Conservation (phyloP, 495 filamentous ascomycete species). For the Lepraria neglecta region DNA sequence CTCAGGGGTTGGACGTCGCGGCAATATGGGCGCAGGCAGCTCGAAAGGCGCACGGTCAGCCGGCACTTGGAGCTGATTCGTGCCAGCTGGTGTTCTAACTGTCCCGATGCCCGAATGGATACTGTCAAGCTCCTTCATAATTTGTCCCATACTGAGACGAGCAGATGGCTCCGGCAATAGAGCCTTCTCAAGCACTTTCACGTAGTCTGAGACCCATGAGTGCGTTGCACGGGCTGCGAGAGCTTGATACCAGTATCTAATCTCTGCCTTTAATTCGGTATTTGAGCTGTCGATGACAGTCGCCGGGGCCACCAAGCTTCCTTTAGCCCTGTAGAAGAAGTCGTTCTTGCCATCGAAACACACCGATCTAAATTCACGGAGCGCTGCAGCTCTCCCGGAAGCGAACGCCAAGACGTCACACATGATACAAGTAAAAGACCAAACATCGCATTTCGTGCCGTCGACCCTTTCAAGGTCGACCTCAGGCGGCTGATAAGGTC, state of each 20-base stretch:
- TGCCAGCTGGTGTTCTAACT: neutral
- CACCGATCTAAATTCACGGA: neutral
- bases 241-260: neutral
- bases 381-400: neutral
- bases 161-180: neutral
- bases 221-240: neutral
- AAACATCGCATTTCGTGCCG: constrained; percentile 17
- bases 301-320: neutral
- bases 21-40: neutral
- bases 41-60: too few species aligned
- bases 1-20: neutral
- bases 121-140: neutral
- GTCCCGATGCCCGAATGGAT: neutral
- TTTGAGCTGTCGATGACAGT: neutral
- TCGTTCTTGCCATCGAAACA: neutral
- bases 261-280: constrained; percentile 4
- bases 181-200: neutral
- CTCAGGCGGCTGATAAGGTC: constrained; percentile 18
- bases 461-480: constrained; percentile 9
- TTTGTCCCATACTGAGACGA: neutral
- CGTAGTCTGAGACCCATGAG: constrained; percentile 8
- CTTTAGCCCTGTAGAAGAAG: neutral
- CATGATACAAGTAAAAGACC: constrained; percentile 16
- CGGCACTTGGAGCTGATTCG: neutral
- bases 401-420: constrained; percentile 19